These are phyloP conservation scores for Phyllosticta paracitricarpa DNA, from an alignment of 2,329 filamentous ascomycete genomes.

Conservation along the genomic window DNA sequence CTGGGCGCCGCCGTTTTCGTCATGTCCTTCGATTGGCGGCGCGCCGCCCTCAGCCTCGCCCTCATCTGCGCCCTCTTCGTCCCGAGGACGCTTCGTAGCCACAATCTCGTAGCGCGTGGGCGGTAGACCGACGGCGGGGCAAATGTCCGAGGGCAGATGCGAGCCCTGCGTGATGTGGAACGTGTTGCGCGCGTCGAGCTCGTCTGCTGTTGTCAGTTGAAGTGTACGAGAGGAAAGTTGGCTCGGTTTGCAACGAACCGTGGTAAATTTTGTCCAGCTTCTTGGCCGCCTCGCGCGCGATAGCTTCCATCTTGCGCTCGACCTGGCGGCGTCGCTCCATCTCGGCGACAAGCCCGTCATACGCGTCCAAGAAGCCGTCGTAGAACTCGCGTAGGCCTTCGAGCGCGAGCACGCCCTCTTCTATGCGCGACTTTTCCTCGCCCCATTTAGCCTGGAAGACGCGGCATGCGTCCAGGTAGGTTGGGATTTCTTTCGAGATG, in stretches of 20 bases:
- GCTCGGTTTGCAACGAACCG: constrained; percentile 13
- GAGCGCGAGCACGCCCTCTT: constrained; percentile 60
- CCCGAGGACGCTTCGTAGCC: constrained; percentile 13
- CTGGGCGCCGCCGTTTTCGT: neutral
- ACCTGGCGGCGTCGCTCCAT: constrained; percentile 63
- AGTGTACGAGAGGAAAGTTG: neutral
- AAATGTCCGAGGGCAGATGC: constrained; percentile 78
- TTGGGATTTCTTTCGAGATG: constrained; percentile 54
- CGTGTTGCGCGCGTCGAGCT: constrained; percentile 60
- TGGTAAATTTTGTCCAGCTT: constrained; percentile 67
- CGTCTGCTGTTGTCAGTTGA: constrained; percentile 31
- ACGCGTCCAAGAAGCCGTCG: constrained; percentile 73
- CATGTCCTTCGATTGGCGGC: neutral
- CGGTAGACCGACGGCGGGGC: constrained; percentile 57
- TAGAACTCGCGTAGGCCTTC: constrained; percentile 72
- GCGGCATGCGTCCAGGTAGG: constrained; percentile 54
- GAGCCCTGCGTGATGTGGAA: constrained; percentile 80
- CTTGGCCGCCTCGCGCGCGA: constrained; percentile 68
- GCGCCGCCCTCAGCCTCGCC: neutral
- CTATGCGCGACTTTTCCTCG: constrained; percentile 61
- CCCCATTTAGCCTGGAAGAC: constrained; percentile 60
- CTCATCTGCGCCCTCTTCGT: constrained; percentile 14
- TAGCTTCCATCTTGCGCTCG: constrained; percentile 61
- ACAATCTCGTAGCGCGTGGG: constrained; percentile 25
- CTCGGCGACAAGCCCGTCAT: constrained; percentile 76